phyloP scores from a whole-genome alignment of 1,284 basidiomycete species.

The Austroboletus niveus region DNA sequence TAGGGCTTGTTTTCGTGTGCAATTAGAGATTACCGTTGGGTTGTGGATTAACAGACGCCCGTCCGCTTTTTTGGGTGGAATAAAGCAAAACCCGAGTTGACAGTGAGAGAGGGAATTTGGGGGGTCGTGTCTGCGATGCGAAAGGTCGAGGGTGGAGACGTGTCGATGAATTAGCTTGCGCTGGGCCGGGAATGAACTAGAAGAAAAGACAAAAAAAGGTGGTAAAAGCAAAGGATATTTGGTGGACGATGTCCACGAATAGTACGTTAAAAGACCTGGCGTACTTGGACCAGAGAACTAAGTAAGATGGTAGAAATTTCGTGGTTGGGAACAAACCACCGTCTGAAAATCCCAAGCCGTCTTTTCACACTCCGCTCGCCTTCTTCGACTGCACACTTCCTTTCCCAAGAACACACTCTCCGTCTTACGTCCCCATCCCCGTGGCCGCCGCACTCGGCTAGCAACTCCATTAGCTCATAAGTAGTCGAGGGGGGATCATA shows the following conservation, averaged over 20 bases:
- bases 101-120: constrained; percentile 19
- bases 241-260: constrained; percentile 30
- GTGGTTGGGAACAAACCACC: constrained; percentile 42
- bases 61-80: constrained; percentile 32
- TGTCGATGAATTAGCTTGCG: constrained; percentile 34
- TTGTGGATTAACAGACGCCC: constrained; percentile 40
- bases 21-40: constrained; percentile 77
- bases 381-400: constrained; percentile 5
- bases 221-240: constrained; percentile 34
- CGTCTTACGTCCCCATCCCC: background rate
- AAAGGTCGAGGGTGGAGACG: constrained; percentile 24
- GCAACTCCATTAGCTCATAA: background rate
- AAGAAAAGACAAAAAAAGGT: constrained; percentile 18
- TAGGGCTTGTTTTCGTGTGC: constrained; percentile 60
- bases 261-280: constrained; percentile 35
- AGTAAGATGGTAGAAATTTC: constrained; percentile 44
- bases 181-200: constrained; percentile 28
- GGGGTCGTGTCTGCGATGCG: constrained; percentile 33
- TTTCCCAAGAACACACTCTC: no score
- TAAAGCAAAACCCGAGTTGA: constrained; percentile 23
- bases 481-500: constrained; percentile 28
- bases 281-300: constrained; percentile 39
- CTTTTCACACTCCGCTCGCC: constrained; percentile 43
- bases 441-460: background rate
- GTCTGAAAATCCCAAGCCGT: constrained; percentile 26